Evolutionary conservation across 257 asterid genomes (phyloP).

Genomic region (Penstemon newberryi): DNA sequence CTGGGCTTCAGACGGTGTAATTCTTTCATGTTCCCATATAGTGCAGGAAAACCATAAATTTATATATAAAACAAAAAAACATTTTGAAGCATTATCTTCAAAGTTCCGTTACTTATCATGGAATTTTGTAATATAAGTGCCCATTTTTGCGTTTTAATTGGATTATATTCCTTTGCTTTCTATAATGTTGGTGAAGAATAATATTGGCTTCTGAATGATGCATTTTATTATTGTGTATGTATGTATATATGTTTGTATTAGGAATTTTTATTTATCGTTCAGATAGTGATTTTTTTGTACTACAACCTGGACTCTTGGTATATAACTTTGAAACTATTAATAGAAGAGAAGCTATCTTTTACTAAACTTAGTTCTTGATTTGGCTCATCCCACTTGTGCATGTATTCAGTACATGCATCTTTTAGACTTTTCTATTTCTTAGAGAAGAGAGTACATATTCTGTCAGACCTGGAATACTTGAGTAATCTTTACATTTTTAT

Average conservation of each 20-base stretch:
- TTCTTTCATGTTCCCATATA: neutral
- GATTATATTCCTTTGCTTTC: neutral
- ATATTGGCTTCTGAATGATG: neutral
- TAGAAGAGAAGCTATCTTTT: neutral
- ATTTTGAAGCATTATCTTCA: neutral
- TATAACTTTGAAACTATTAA: neutral
- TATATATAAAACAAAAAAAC: no score
- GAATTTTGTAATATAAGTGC: neutral
- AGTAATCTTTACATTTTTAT: conserved; percentile 31
- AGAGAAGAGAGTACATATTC: neutral
- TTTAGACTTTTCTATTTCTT: neutral
- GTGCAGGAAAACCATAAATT: neutral
- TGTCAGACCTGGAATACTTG: conserved; percentile 30
- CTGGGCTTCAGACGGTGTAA: neutral
- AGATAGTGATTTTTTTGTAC: no score
- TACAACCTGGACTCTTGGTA: no score
- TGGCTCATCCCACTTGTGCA: conserved; percentile 6
- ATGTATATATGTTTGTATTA: no score
- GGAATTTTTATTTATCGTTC: no score
- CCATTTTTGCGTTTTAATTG: neutral
- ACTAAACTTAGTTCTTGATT: conserved; percentile 3
- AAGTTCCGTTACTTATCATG: neutral
- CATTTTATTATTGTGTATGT: neutral
- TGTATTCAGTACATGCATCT: conserved; percentile 16
- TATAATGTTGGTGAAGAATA: neutral